Conservation (phyloP, 108 stramenopile species). For the Hondaea fermentalgiana region DNA sequence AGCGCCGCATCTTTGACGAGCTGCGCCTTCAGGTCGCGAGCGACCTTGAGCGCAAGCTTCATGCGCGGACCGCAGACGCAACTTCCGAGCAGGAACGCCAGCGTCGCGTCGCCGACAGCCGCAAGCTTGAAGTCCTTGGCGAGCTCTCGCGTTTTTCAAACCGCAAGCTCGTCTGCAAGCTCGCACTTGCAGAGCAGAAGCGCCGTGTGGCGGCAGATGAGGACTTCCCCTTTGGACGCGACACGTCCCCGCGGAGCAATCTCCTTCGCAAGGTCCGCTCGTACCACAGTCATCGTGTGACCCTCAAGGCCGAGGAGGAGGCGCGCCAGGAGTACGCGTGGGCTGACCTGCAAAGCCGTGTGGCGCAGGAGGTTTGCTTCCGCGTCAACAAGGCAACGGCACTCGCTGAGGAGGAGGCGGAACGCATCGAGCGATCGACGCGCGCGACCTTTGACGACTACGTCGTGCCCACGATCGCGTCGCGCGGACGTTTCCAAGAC, state of each 20-base stretch:
- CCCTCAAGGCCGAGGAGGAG: background rate
- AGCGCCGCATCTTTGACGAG: background rate
- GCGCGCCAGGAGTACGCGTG: background rate
- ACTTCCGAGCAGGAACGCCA: background rate
- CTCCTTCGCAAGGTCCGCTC: background rate
- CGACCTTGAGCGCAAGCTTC: background rate
- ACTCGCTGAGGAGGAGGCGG: background rate
- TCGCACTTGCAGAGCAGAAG: background rate
- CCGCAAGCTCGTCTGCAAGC: background rate
- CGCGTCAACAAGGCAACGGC: background rate
- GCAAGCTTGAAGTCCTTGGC: background rate
- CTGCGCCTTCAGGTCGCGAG: background rate
- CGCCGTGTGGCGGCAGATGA: background rate
- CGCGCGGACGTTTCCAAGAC: background rate
- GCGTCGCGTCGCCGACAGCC: background rate
- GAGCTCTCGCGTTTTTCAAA: background rate
- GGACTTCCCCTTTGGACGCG: background rate
- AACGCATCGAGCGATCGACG: background rate
- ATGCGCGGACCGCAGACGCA: background rate
- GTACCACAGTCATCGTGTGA: background rate
- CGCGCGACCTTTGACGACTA: background rate
- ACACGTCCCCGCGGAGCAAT: background rate
- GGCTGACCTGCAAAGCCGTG: background rate
- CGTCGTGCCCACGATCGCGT: background rate
- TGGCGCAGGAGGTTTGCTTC: background rate